Evolutionary conservation across 257 asterid species (phyloP).

Genomic region (Handroanthus guayacan): DNA sequence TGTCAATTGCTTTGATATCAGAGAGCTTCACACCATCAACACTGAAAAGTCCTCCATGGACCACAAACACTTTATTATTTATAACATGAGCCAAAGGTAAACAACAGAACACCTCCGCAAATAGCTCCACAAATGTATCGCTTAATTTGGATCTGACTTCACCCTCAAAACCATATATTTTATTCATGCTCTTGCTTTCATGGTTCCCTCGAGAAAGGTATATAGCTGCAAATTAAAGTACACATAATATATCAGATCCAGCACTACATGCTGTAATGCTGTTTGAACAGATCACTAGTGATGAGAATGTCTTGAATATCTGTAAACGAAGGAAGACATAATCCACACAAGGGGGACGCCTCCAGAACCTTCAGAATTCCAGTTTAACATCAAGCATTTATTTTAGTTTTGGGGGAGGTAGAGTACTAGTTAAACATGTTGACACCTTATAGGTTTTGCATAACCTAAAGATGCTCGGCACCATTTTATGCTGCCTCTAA

Average conservation of each 20-base stretch:
- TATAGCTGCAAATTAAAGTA: conserved; percentile 67
- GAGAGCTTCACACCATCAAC: conserved; percentile 96
- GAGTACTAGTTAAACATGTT: conserved; percentile 10
- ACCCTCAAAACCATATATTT: conserved; percentile 99
- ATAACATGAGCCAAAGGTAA: conserved; percentile 95
- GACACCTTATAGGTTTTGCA: conserved; percentile 8
- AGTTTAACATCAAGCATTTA: conserved; percentile 4
- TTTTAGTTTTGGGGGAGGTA: not conserved
- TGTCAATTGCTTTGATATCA: conserved; percentile 86
- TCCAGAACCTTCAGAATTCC: conserved; percentile 17
- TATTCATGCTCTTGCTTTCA: conserved; percentile 99
- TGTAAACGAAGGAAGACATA: not conserved
- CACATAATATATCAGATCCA: conserved; percentile 33
- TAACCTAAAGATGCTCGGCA: not conserved
- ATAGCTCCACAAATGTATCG: conserved; percentile 89
- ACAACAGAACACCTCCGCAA: conserved; percentile 97
- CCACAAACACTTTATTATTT: conserved; percentile 82
- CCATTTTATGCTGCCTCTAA: conserved; percentile 19
- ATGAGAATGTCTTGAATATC: not conserved
- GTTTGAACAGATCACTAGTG: not conserved
- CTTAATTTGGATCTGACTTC: conserved; percentile 94
- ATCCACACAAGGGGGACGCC: not conserved
- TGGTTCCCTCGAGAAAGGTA: conserved; percentile 96
- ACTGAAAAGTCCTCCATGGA: conserved; percentile 99
- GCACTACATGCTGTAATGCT: conserved; percentile 24